Percentiles rank a stretch among this genome's conserved stretches.
Conservation (phyloP, 352 stramenopile genomes). For the Globisporangium abappressorium region DNA sequence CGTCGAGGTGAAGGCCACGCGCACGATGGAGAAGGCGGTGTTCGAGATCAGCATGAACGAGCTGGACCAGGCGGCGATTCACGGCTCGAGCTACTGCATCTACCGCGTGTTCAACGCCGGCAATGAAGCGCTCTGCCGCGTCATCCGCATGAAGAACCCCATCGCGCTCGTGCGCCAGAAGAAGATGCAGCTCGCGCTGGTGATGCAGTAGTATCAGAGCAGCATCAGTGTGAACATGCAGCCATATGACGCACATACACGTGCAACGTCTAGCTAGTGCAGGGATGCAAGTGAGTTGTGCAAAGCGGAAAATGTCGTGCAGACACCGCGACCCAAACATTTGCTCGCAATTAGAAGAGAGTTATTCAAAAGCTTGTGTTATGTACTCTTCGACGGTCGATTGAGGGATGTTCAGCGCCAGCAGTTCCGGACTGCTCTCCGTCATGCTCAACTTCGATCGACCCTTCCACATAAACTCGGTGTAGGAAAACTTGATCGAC, state of each 20-base stretch:
- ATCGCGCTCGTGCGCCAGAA: conserved; percentile 76
- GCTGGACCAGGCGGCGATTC: conserved; percentile 72
- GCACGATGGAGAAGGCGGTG: conserved; percentile 83
- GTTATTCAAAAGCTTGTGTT: too few relatives aligned
- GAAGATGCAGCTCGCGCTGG: conserved; percentile 73
- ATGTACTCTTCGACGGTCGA: too few relatives aligned
- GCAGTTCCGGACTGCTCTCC: too few relatives aligned
- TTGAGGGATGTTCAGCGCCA: too few relatives aligned
- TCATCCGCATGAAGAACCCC: conserved; percentile 85
- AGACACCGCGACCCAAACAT: too few relatives aligned
- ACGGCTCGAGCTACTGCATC: conserved; percentile 79
- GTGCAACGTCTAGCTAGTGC: too few relatives aligned
- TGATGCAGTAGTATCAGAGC: conserved; percentile 55
- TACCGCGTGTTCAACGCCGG: conserved; percentile 86
- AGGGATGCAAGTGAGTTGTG: too few relatives aligned
- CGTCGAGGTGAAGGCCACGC: conserved; percentile 84
- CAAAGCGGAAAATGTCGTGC: too few relatives aligned
- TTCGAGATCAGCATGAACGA: conserved; percentile 91
- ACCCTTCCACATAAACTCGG: too few relatives aligned
- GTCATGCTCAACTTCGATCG: too few relatives aligned
- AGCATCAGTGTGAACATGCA: not conserved
- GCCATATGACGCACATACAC: not conserved
- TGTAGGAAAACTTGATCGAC: too few relatives aligned
- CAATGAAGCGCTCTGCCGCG: conserved; percentile 59
- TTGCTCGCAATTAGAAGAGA: too few relatives aligned